Base-by-base conservation (phyloP, 139 green algal species). In the Spirogloea muscicola region DNA sequence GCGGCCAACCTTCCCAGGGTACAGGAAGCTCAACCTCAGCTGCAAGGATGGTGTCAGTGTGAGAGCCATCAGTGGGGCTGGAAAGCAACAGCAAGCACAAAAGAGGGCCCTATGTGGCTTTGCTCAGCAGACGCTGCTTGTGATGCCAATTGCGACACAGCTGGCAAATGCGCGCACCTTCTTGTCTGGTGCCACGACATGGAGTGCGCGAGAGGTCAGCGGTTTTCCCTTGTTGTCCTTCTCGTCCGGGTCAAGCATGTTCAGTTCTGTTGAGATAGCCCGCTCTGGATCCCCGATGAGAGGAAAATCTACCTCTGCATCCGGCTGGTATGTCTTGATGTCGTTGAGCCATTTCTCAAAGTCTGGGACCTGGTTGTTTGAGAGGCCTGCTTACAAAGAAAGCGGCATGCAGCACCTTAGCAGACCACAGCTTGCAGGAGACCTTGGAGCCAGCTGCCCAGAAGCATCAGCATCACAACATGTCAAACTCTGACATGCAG, bases 171-270 rank as follows among this genome's bases (percentile, higher is more conserved):
- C n/a, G n/a, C n/a, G n/a, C n/a, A n/a, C n/a, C n/a, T n/a, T n/a
- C 64, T 83, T 82, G 71, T 91, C 87, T 9, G 87, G 87, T 0
- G 80, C 77, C 25, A 92, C 65, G 16, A 91, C 68, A 61, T 91
- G 90, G 1, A 90, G 82, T 9, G 79, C 85, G 34, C 87, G 72
- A 6, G 72, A 88, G 37, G 87, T 87, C 69, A 88, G 71, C n/a
- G 82, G 69, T 38, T 84, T 59, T 16, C 87, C 87, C 5, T 68
- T n/a, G 25, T 41, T 64, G 34, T 89, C 83, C 55, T 89, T 86
- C 75, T 90, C 80, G 43, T 86, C 88, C 13, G 87, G 84, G 49
- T 91, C 87, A 42, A 91, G 64, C 86, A 91, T 91, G 41, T 84
- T 84, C 40, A 79, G 86, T 46, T 66, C 61, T 29, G 49, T 76